Conservation (phyloP, 2,329 filamentous ascomycete genomes). For the Xenosphaeropsis pyriputrescens region DNA sequence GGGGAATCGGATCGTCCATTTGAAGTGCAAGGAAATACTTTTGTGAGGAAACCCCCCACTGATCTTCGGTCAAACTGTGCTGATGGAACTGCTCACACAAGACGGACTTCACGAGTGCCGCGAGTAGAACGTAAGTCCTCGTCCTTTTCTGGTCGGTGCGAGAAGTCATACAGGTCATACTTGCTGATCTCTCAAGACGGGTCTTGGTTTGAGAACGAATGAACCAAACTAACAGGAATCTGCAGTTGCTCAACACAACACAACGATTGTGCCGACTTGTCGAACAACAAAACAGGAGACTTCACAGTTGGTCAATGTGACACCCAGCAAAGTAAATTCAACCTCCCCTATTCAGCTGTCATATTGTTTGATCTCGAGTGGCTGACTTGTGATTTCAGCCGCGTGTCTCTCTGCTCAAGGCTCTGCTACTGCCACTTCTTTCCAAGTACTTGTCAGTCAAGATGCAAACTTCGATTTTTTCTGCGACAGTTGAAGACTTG, state of each 20-base stretch:
- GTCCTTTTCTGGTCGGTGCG: too few relatives aligned
- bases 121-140: too few relatives aligned
- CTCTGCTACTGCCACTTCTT: conserved; percentile 2
- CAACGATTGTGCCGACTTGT: conserved; percentile 6
- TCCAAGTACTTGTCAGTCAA: conserved; percentile 4
- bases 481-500: conserved; percentile 4
- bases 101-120: too few relatives aligned
- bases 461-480: conserved; percentile 9
- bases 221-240: not conserved
- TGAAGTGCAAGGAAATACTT: conserved; percentile 6
- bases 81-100: too few relatives aligned
- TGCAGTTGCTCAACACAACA: conserved; percentile 5
- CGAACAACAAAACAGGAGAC: conserved; percentile 4
- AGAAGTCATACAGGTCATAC: too few relatives aligned
- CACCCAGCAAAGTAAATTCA: conserved; percentile 7
- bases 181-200: too few relatives aligned
- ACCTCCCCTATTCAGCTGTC: not conserved
- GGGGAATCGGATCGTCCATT: conserved; percentile 5
- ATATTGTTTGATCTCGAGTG: not conserved
- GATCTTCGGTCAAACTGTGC: not conserved
- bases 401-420: not conserved
- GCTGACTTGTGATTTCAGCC: not conserved
- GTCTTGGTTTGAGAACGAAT: too few relatives aligned
- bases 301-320: conserved; percentile 6
- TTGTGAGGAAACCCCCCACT: not conserved